Base-by-base conservation (phyloP, 2,329 filamentous ascomycete genomes). In the Colletotrichum gloeosporioides region DNA sequence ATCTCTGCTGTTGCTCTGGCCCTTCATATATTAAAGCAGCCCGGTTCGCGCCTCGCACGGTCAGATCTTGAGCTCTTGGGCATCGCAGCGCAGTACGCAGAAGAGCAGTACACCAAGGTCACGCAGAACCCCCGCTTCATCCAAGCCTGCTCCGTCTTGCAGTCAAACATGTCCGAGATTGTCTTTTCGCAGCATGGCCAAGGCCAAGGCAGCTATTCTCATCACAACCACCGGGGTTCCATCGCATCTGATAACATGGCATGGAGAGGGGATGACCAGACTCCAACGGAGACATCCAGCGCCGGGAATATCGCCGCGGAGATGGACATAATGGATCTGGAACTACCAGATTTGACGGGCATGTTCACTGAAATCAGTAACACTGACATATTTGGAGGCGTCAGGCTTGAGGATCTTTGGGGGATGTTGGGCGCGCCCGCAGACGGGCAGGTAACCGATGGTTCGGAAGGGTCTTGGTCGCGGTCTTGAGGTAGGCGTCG, bases 31-130 rank as follows among this genome's bases (percentile, higher is more conserved):
- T 65, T 80, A 4, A 75, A 76, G 8, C 70, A 78, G 25, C 79
- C 79, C 1, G 44, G 73, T 12, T 70, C 71, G 6, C 71, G 78
- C 13, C 75, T 80, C 49, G 79, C 78, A 7, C 71, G 79, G 25
- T 70, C 79, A 22, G 79, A 80, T 29, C 61, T 80, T 16, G 77
- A 79, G 75, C 73, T 80, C 0, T 36, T 80, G 22, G 63, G 66
- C 16, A 64, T 72, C 12, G 78, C 78, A 18, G 77, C 78, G 2
- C 73, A 76, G 55, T 77, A 77, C 34, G 76, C 76, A 15, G 79
- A 80, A 57, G 78, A 79, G 59, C 73, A 70, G 62, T 79, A 76
- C 9, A 67, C 61, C 15, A 66, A 66, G 2, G 59, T 73, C 22
- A 49, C 57, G n/a, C 69, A 73, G 69, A 73, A 68, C 59, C 57